Percentiles rank a stretch among this genome's conserved stretches.
Conservation (phyloP, 108 stramenopile species). For the Fragilaria radians region DNA sequence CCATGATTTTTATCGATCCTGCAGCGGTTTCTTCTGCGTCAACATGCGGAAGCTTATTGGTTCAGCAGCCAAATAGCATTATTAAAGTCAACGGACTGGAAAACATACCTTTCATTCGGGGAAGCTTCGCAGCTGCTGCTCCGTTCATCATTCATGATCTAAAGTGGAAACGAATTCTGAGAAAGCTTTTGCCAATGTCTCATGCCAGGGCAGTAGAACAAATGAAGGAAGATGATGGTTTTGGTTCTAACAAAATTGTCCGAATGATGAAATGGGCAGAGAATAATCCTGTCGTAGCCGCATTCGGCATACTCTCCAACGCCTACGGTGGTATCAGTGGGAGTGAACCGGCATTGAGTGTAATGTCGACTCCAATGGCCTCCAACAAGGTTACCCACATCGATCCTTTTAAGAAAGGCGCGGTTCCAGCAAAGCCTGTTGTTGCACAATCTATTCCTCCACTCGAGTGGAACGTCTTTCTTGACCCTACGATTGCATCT, state of each 20-base stretch:
- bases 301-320: constrained; percentile 32
- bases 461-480: constrained; percentile 45
- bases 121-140: constrained; percentile 37
- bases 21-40: no score
- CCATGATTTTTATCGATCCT: no score
- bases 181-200: constrained; percentile 22
- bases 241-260: not conserved
- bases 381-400: not conserved
- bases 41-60: no score
- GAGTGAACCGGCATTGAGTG: no score
- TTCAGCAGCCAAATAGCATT: no score
- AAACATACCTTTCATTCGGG: constrained; percentile 45
- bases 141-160: constrained; percentile 28
- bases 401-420: not conserved
- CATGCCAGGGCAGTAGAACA: constrained; percentile 11
- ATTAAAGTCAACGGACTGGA: not conserved
- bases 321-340: not conserved
- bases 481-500: constrained; percentile 37
- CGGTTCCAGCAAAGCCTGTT: not conserved
- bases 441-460: constrained; percentile 9
- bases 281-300: constrained; percentile 57
- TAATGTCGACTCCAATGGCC: not conserved
- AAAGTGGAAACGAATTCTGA: constrained; percentile 25
- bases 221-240: not conserved
- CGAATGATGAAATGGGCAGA: constrained; percentile 61